Conservation (phyloP, 371 early-diverging fungal species). For the Rhizoclosmatium hyalinum region DNA sequence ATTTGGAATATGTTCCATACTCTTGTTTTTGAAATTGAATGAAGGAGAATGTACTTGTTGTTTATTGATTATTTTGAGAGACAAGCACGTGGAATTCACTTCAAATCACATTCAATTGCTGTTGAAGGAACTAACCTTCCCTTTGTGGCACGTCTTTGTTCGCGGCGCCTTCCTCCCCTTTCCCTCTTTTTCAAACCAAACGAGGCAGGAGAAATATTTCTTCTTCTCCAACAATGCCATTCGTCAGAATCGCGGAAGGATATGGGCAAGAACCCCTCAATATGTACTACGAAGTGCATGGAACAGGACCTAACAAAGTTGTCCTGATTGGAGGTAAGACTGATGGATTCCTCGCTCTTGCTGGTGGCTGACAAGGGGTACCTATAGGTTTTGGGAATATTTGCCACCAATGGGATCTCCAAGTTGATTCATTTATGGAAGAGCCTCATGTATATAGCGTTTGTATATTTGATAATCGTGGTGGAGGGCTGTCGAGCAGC, state of each 20-base stretch:
- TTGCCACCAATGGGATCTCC: constrained; percentile 47
- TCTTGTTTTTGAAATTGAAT: too few relatives aligned
- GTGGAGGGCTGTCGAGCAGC: constrained; percentile 68
- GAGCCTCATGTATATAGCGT: constrained; percentile 59
- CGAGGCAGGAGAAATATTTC: too few relatives aligned
- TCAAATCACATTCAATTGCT: too few relatives aligned
- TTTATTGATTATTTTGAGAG: too few relatives aligned
- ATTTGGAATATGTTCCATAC: not conserved
- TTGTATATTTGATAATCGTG: constrained; percentile 82
- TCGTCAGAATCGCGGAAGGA: constrained; percentile 18
- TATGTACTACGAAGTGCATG: constrained; percentile 76
- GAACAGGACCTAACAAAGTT: constrained; percentile 65
- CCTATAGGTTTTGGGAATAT: constrained; percentile 42
- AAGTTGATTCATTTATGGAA: constrained; percentile 32
- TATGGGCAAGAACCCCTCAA: constrained; percentile 34
- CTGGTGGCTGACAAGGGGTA: not conserved
- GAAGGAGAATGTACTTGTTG: too few relatives aligned
- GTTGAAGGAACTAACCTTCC: too few relatives aligned
- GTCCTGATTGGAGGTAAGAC: constrained; percentile 69
- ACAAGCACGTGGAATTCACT: too few relatives aligned
- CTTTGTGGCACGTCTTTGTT: too few relatives aligned
- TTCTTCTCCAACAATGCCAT: constrained; percentile 24
- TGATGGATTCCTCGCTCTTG: not conserved
- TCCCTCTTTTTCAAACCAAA: too few relatives aligned
- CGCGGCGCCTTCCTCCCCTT: too few relatives aligned